Evolutionary conservation across 768 basidiomycete genomes (phyloP).

Genomic region (Dioszegia aurantiaca): DNA sequence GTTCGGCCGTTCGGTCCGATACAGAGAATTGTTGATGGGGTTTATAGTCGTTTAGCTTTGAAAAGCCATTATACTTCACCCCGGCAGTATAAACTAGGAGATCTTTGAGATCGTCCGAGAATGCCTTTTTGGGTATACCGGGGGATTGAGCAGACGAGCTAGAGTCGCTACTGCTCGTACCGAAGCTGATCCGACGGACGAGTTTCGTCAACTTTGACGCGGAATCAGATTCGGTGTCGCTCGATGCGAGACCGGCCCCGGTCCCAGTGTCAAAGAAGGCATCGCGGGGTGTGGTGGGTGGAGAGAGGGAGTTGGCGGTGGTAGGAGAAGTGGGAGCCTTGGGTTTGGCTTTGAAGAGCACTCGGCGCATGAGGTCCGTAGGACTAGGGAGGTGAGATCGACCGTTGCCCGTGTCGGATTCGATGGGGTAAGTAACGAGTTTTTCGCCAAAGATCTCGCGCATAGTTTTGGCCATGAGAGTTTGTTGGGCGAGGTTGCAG

Average conservation of each 20-base stretch:
- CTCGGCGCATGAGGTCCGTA: slow-evolving; percentile 69
- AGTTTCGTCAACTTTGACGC: slow-evolving; percentile 27
- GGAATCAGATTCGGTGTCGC: slow-evolving; percentile 31
- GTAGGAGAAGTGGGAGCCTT: neutral
- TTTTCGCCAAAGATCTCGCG: slow-evolving; percentile 60
- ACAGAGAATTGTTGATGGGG: slow-evolving; percentile 89
- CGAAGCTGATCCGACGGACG: slow-evolving; percentile 30
- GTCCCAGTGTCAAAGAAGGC: neutral
- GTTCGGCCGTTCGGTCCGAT: slow-evolving; percentile 76
- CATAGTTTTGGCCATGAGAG: slow-evolving; percentile 73
- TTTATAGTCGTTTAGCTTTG: slow-evolving; percentile 78
- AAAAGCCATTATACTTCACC: slow-evolving; percentile 87
- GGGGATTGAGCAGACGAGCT: slow-evolving; percentile 8
- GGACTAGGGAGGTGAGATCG: slow-evolving; percentile 72
- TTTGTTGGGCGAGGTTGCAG: slow-evolving; percentile 74
- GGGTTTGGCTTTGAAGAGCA: slow-evolving; percentile 73
- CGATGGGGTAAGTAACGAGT: slow-evolving; percentile 57
- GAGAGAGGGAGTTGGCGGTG: neutral
- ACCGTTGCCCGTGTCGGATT: slow-evolving; percentile 39
- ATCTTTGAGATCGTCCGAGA: slow-evolving; percentile 66
- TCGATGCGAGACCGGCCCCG: slow-evolving; percentile 5
- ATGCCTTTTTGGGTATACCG: slow-evolving; percentile 21
- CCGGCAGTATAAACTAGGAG: slow-evolving; percentile 92
- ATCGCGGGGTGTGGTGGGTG: slow-evolving; percentile 19
- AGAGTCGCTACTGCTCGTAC: neutral